Base-by-base conservation (phyloP, 176 grass and related monocot genomes). In the Rhynchospora tenuis region DNA sequence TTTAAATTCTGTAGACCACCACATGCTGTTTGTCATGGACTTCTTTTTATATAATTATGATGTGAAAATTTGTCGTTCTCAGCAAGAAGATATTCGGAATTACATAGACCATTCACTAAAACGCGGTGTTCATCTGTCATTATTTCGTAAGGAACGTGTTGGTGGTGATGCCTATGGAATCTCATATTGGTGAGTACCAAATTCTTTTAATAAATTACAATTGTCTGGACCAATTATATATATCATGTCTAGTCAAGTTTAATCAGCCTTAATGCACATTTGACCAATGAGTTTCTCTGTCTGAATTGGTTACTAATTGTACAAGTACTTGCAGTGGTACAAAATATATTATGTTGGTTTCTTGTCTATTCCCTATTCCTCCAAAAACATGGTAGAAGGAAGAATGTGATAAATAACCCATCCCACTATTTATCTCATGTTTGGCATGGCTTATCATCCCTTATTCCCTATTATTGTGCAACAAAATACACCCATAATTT, bases 71-170 rank as follows among this genome's bases (percentile, higher is more conserved):
- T 56, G 31, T 86, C 81, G 50, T 91, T 88, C 90, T 66, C 90
- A 98, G 95, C 95, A 95, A 95, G 92, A 95, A 70, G 95, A 98
- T 84, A 83, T 98, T 89, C 83, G 92, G 55, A 91, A 88, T 80
- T 98, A 88, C 68, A 91, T 98, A 16, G 95, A 98, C 63, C 83
- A 86, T 90, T 98, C 86, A 64, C 84, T 98, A 86, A 98, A 93
- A 87, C 80, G 38, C 11, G 92, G 96, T 65, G 89, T 79, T 80
- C 86, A 95, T 59, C 91, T 95, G 51, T 81, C 84, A 10, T 59
- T 83, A 45, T 98, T 95, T 81, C 89, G 88, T 66, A 98, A 98
- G 93, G 82, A 95, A 73, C 86, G 91, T 58, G 87, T 95, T 70
- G 92, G 95, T 19, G 96, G 96, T 70, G 89, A 98, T 88, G 91